Conservation (phyloP, 768 basidiomycete genomes). For the Exsudoporus frostii region DNA sequence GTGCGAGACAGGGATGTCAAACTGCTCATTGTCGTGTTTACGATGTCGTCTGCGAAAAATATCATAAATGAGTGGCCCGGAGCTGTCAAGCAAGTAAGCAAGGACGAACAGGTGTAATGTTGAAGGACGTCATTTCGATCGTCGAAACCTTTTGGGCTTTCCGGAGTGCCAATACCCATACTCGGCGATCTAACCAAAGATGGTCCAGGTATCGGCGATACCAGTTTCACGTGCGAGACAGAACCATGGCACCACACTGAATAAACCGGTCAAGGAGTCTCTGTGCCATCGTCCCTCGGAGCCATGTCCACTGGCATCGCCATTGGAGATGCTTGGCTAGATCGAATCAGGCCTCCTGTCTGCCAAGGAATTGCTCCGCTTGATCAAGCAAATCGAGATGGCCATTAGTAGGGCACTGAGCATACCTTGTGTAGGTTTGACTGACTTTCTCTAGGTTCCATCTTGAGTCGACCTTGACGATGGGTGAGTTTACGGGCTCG, state of each 20-base stretch:
- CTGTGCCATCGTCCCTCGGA: not conserved
- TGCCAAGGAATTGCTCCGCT: not conserved
- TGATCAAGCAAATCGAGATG: not conserved
- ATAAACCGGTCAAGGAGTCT: too few species aligned
- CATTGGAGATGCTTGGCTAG: not conserved
- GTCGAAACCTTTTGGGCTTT: constrained; percentile 38
- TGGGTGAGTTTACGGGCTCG: too few species aligned
- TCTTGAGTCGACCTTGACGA: too few species aligned
- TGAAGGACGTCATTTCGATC: constrained; percentile 64
- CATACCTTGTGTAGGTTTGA: not conserved
- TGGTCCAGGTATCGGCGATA: too few species aligned
- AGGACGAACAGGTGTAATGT: constrained; percentile 66
- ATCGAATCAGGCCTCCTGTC: not conserved
- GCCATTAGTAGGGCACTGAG: not conserved
- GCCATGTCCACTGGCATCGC: not conserved
- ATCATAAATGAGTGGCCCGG: not conserved
- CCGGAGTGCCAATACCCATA: too few species aligned
- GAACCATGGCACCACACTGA: too few species aligned
- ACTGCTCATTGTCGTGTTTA: constrained; percentile 58
- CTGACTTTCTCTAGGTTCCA: too few species aligned
- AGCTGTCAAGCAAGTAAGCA: not conserved
- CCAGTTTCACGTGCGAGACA: too few species aligned
- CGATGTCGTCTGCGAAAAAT: constrained; percentile 78
- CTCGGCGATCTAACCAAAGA: too few species aligned
- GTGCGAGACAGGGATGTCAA: constrained; percentile 64